Percentiles rank a stretch among this genome's conserved stretches.
Evolutionary conservation across 306 rosid species (phyloP).

Genomic region (Trifolium repens): DNA sequence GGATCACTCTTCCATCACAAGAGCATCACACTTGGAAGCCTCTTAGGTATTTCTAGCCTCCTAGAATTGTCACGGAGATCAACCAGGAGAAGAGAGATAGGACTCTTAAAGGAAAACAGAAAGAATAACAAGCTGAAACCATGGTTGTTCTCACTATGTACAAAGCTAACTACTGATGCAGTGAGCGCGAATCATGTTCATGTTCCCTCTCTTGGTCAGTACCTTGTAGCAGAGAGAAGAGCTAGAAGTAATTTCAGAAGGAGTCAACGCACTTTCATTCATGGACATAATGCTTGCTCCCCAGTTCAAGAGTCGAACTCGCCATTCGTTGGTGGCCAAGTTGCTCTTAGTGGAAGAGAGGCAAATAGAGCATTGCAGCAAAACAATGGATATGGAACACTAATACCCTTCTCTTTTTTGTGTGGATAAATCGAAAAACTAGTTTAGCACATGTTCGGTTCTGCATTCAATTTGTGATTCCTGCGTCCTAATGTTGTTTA

Average conservation of each 20-base stretch:
- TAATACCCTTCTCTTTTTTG: conserved; percentile 48
- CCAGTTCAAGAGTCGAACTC: conserved; percentile 42
- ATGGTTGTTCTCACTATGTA: conserved; percentile 66
- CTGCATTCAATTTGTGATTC: not conserved
- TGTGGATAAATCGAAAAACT: conserved; percentile 46
- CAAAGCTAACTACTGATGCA: conserved; percentile 63
- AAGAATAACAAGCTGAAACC: conserved; percentile 55
- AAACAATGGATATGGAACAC: conserved; percentile 46
- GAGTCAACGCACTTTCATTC: conserved; percentile 38
- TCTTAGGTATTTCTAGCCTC: conserved; percentile 59
- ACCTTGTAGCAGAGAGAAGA: conserved; percentile 72
- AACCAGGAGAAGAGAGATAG: conserved; percentile 49
- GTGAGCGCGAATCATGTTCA: conserved; percentile 35
- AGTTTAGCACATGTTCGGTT: not conserved
- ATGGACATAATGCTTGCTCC: conserved; percentile 49
- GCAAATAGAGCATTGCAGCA: conserved; percentile 44
- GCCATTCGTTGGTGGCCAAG: conserved; percentile 46
- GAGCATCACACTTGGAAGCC: conserved; percentile 72
- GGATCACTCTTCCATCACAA: conserved; percentile 65
- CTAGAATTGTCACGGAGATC: conserved; percentile 67
- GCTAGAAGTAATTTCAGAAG: conserved; percentile 41
- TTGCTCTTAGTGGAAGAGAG: conserved; percentile 44
- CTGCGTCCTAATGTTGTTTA: not conserved
- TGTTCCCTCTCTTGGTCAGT: conserved; percentile 71
- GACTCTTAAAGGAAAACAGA: conserved; percentile 46